Evolutionary conservation across 2,329 filamentous ascomycete genomes (phyloP).

Genomic region (Apiospora koreana): DNA sequence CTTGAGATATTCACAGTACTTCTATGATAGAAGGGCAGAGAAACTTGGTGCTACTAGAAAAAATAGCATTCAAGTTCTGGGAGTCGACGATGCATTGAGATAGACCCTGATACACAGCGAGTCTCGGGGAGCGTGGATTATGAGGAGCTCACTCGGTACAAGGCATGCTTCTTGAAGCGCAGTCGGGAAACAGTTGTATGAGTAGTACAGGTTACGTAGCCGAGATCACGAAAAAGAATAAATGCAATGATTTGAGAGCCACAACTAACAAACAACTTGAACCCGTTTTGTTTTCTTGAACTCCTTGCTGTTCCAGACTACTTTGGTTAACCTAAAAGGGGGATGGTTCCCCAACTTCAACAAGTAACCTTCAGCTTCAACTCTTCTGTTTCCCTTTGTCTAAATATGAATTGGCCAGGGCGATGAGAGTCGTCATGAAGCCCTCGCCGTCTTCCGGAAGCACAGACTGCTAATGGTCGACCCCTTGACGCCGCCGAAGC

Average conservation of each 20-base stretch:
- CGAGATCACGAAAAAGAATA: conserved; percentile 5
- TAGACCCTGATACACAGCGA: background rate
- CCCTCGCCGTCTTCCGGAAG: conserved; percentile 56
- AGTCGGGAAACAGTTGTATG: background rate
- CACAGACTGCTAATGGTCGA: conserved; percentile 88
- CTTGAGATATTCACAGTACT: background rate
- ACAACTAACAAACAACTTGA: background rate
- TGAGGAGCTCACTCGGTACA: background rate
- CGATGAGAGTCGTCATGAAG: background rate
- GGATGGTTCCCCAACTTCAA: background rate
- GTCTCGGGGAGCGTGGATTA: background rate
- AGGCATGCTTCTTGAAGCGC: background rate
- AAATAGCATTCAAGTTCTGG: background rate
- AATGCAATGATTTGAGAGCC: background rate
- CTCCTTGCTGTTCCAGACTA: background rate
- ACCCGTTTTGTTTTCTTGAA: background rate
- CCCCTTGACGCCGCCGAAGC: conserved; percentile 85
- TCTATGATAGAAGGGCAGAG: conserved; percentile 1
- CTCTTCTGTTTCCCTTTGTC: background rate
- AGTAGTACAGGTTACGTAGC: conserved; percentile 3
- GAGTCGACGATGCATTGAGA: background rate
- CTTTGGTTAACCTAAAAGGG: background rate
- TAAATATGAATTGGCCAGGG: no score
- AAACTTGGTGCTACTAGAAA: conserved; percentile 1
- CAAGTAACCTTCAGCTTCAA: background rate